phyloP scores from a whole-genome alignment of 78 protist species.

The Dictyostelium brefeldianum region DNA sequence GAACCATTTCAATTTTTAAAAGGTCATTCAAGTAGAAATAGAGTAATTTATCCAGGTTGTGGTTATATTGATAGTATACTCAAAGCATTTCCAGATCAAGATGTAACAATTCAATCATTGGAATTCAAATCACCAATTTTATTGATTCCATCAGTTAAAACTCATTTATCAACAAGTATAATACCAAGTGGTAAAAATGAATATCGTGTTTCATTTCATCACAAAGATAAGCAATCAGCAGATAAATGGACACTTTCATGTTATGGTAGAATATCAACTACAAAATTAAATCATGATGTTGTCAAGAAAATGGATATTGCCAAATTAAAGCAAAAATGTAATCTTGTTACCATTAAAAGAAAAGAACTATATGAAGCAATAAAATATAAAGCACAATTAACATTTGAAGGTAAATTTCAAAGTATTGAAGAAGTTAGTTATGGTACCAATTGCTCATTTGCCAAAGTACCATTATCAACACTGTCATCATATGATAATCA shows the following conservation, averaged over 20 bases:
- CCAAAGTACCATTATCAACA: conserved; percentile 2
- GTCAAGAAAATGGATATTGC: not conserved
- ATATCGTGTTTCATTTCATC: too few species aligned
- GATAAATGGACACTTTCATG: not conserved
- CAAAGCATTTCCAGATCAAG: too few species aligned
- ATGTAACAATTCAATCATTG: too few species aligned
- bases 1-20: too few species aligned
- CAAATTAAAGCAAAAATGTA: not conserved
- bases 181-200: too few species aligned
- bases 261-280: not conserved
- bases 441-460: not conserved
- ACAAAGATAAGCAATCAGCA: too few species aligned
- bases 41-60: too few species aligned
- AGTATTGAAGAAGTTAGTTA: not conserved
- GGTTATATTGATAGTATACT: too few species aligned
- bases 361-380: not conserved
- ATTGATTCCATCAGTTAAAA: too few species aligned
- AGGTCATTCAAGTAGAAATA: too few species aligned
- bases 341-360: not conserved
- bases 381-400: not conserved
- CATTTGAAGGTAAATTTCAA: conserved; percentile 6
- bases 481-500: conserved; percentile 10
- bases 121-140: too few species aligned
- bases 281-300: not conserved
- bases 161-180: too few species aligned